Evolutionary conservation across 2,329 filamentous ascomycete genomes (phyloP), one percentile per base, ranked within the genome.

Genomic region (Penicillium oxalicum): DNA sequence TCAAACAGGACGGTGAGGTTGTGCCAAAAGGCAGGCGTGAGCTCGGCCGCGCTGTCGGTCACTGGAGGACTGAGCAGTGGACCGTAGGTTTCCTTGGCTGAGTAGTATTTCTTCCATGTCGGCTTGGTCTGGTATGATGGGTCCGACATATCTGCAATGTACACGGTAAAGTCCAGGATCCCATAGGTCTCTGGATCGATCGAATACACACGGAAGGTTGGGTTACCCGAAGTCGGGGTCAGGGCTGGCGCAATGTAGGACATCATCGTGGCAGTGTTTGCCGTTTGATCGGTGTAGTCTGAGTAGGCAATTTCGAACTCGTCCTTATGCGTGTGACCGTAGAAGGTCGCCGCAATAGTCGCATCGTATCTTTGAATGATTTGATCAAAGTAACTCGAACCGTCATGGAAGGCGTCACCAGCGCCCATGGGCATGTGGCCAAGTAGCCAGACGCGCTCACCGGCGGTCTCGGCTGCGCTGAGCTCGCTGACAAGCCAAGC

Each of bases 1-100:
- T 77, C 73, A 28, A 82, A 72, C 2, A 67, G 57, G 0, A 63
- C 63, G 2, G 79, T 81, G 32, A 81, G 67, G 53, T 77, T 74
- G 61, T 81, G 78, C 79, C 79, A 82, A 63, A 81, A 81, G 1
- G 73, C 74, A 0, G 78, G 74, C 1, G 76, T 78, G 36, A 83
- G 71, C 54, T 82, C 71, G 4, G 63, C 61, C 1, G 57, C 49
- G 3, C 61, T 67, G 3, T 69, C 68, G 18, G 63, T 64, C 24
- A 75, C 55, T 3, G 75, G 70, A 33, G 76, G 74, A 29, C 50
- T 60, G 9, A 77, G 62, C 1, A 74, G 64, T 1, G 70, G 54
- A 4, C 77, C 78, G 57, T 82, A 82, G 0, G 70, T 63, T 46
- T 75, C 75, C 59, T 76, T 77, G 26, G 75, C 78, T 2, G 76